Conservation (phyloP, 106 monocot genomes). For the Chionographis japonica region DNA sequence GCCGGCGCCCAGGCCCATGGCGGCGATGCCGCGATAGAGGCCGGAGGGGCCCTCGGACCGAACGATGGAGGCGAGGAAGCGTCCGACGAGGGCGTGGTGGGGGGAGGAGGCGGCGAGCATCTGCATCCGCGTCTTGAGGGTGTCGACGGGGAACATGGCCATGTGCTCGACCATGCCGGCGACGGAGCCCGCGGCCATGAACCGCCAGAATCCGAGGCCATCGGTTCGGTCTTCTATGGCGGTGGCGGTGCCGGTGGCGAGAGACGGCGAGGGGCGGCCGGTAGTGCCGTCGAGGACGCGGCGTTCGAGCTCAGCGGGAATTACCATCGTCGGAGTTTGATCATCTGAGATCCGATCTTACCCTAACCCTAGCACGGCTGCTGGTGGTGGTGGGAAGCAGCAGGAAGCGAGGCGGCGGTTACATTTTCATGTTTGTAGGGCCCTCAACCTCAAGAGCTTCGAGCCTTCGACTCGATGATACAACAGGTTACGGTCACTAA, state of each 20-base stretch:
- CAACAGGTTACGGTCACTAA: no score
- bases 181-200: constrained; percentile 39
- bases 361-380: no score
- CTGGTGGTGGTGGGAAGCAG: no score
- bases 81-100: constrained; percentile 5
- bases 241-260: constrained; percentile 6
- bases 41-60: constrained; percentile 21
- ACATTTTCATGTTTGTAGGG: no score
- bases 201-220: constrained; percentile 44
- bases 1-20: constrained; percentile 51
- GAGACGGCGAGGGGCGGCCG: neutral
- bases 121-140: constrained; percentile 51
- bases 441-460: no score
- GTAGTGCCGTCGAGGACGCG: constrained; percentile 2
- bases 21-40: constrained; percentile 40
- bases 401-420: no score
- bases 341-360: no score
- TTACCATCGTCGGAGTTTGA: no score
- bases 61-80: constrained; percentile 24
- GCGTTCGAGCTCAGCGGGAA: no score
- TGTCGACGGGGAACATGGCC: constrained; percentile 59
- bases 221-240: neutral
- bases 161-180: constrained; percentile 51
- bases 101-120: constrained; percentile 4
- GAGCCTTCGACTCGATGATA: no score